A percentile compares a stretch with the other conserved stretches of the same genome.
These are phyloP conservation scores for Millerozyma miso DNA, from an alignment of 805 yeast genomes.

Conservation along the genomic window DNA sequence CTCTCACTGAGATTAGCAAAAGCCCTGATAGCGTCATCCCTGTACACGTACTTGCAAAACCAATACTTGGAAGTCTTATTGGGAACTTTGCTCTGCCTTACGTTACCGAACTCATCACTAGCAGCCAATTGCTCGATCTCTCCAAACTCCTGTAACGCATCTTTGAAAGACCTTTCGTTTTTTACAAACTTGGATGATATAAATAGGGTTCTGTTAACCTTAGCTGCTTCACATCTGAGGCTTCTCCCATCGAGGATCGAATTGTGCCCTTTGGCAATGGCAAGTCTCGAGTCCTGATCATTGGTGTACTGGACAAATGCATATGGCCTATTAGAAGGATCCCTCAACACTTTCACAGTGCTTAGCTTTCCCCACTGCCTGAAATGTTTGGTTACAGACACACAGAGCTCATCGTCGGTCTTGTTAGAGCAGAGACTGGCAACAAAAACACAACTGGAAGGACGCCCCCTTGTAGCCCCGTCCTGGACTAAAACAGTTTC, in stretches of 20 bases:
- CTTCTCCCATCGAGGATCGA: slow-evolving; percentile 66
- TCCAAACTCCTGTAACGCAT: slow-evolving; percentile 53
- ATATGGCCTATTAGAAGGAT: slow-evolving; percentile 77
- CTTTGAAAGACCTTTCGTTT: slow-evolving; percentile 31
- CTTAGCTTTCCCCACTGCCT: slow-evolving; percentile 65
- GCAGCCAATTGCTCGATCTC: slow-evolving; percentile 65
- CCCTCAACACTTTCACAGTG: slow-evolving; percentile 78
- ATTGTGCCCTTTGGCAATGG: slow-evolving; percentile 66
- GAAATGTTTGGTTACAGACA: slow-evolving; percentile 67
- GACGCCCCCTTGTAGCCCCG: slow-evolving; percentile 46
- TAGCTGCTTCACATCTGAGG: slow-evolving; percentile 85
- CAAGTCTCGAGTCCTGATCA: slow-evolving; percentile 65
- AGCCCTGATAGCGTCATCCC: slow-evolving; percentile 87
- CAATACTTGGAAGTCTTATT: slow-evolving; percentile 42
- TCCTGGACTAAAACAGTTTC: not conserved
- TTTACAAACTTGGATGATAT: slow-evolving; percentile 33
- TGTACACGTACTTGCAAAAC: slow-evolving; percentile 73
- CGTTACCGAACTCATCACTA: slow-evolving; percentile 33
- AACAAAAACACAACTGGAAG: slow-evolving; percentile 85
- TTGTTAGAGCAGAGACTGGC: slow-evolving; percentile 68
- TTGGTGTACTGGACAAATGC: slow-evolving; percentile 85
- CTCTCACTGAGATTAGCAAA: slow-evolving; percentile 63
- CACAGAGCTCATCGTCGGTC: slow-evolving; percentile 67
- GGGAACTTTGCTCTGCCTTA: slow-evolving; percentile 6
- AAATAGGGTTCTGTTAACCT: slow-evolving; percentile 82